Percentiles rank a stretch among this genome's conserved stretches.
Evolutionary conservation across 2,329 filamentous ascomycete species (phyloP).

Genomic region (Cyanodermella asteris): DNA sequence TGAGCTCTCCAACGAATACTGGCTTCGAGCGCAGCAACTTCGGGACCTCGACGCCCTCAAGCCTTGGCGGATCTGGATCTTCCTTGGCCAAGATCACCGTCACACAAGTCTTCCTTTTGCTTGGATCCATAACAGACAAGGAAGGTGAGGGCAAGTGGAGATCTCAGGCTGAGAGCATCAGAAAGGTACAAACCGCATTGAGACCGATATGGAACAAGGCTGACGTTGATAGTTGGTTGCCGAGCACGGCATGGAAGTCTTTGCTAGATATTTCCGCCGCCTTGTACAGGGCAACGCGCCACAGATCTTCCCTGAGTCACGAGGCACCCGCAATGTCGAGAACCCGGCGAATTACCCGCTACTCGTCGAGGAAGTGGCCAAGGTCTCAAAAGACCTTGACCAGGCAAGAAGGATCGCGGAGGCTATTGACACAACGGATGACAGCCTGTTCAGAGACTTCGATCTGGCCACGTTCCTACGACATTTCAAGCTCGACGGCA

Average conservation of each 20-base stretch:
- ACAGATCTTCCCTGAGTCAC: slow-evolving; percentile 74
- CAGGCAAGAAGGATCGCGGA: slow-evolving; percentile 85
- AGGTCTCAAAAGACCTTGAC: slow-evolving; percentile 57
- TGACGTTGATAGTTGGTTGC: slow-evolving; percentile 49
- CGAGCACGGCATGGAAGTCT: slow-evolving; percentile 98
- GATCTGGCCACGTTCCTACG: slow-evolving; percentile 90
- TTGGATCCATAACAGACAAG: slow-evolving; percentile 89
- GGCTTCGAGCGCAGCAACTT: slow-evolving; percentile 25
- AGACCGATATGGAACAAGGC: neutral
- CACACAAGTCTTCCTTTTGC: slow-evolving; percentile 80
- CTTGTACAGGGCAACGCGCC: slow-evolving; percentile 76
- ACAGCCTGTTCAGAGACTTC: slow-evolving; percentile 88
- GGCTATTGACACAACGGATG: slow-evolving; percentile 71
- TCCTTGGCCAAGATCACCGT: slow-evolving; percentile 82
- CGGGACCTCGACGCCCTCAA: slow-evolving; percentile 16
- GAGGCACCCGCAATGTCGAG: slow-evolving; percentile 48
- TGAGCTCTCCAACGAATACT: slow-evolving; percentile 30
- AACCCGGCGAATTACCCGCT: slow-evolving; percentile 68
- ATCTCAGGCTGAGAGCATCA: slow-evolving; percentile 71
- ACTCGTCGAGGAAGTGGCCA: slow-evolving; percentile 63
- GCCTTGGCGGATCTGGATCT: slow-evolving; percentile 26
- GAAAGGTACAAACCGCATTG: slow-evolving; percentile 29
- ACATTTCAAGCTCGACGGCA: slow-evolving; percentile 78
- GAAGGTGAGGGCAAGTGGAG: slow-evolving; percentile 85
- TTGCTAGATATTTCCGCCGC: slow-evolving; percentile 84